Conservation (phyloP, 2,329 filamentous ascomycete genomes). For the Verticillium isaacii region DNA sequence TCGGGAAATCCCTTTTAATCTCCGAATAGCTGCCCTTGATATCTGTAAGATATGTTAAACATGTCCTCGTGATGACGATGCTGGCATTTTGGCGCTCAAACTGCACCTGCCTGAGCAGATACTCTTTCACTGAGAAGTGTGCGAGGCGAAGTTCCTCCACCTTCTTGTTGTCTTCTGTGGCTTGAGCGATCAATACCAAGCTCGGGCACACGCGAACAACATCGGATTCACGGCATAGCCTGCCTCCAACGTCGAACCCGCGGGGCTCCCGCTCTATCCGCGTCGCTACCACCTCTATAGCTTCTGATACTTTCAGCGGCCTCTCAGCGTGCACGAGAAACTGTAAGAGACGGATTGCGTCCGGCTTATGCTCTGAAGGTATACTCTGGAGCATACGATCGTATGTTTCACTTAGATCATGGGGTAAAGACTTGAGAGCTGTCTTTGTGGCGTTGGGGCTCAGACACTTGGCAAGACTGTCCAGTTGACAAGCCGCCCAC, state of each 20-base stretch:
- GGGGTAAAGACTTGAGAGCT: neutral
- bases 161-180: neutral
- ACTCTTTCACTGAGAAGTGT: slow-evolving; percentile 21
- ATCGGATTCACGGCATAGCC: slow-evolving; percentile 4
- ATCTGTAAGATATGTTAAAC: slow-evolving; percentile 15
- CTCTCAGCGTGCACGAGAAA: slow-evolving; percentile 15
- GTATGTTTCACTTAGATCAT: slow-evolving; percentile 2
- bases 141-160: slow-evolving; percentile 13
- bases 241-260: slow-evolving; percentile 8
- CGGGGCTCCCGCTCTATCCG: slow-evolving; percentile 7
- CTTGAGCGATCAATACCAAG: slow-evolving; percentile 9
- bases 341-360: slow-evolving; percentile 15
- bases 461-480: neutral
- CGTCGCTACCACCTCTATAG: slow-evolving; percentile 17
- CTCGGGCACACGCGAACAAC: slow-evolving; percentile 14
- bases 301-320: slow-evolving; percentile 15
- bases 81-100: slow-evolving; percentile 6
- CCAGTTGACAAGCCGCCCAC: neutral
- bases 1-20: slow-evolving; percentile 11
- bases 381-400: slow-evolving; percentile 8
- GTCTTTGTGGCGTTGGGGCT: neutral
- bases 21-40: slow-evolving; percentile 4
- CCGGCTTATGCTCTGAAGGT: slow-evolving; percentile 5
- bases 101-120: slow-evolving; percentile 7
- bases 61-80: slow-evolving; percentile 14